Percentiles rank a stretch among this genome's conserved stretches.
Evolutionary conservation across 192 early-diverging fungal species (phyloP).

Genomic region (Blastocladiella britannica): DNA sequence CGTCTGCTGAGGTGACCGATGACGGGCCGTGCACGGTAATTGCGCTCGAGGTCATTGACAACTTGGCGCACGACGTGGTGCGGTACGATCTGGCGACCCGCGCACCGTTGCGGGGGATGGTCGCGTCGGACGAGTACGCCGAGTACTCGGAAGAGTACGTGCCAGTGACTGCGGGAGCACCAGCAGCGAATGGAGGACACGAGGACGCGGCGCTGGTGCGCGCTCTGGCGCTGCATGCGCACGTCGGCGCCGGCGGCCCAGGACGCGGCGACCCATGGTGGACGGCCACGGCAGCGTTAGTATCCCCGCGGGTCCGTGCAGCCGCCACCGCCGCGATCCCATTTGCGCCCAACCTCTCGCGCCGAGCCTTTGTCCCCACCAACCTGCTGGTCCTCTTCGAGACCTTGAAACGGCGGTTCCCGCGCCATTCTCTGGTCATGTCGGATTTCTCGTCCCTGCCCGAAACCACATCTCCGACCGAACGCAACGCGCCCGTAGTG

Average conservation of each 20-base stretch:
- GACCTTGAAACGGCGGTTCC: conserved; percentile 57
- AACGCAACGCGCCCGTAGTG: conserved; percentile 74
- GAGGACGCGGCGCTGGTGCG: conserved; percentile 57
- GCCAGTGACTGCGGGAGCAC: conserved; percentile 31
- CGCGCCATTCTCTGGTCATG: conserved; percentile 62
- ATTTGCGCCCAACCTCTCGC: conserved; percentile 65
- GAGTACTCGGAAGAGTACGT: conserved; percentile 77
- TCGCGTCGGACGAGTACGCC: conserved; percentile 56
- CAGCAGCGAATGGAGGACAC: too few species aligned
- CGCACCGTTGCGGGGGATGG: conserved; percentile 58
- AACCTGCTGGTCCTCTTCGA: conserved; percentile 54
- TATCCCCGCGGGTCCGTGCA: too few species aligned
- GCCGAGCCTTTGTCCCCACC: conserved; percentile 76
- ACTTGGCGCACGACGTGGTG: conserved; percentile 87
- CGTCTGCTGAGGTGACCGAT: conserved; percentile 22
- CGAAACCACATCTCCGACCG: conserved; percentile 41
- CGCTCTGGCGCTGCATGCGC: conserved; percentile 31
- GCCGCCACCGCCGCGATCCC: conserved; percentile 42
- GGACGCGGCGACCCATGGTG: neutral
- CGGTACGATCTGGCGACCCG: conserved; percentile 56
- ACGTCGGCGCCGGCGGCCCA: too few species aligned
- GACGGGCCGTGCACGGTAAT: conserved; percentile 83
- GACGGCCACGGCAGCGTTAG: too few species aligned
- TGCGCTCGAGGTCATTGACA: conserved; percentile 95
- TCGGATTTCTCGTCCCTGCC: conserved; percentile 77